These are phyloP conservation scores for Botrytis aclada DNA, from an alignment of 2,329 filamentous ascomycete species.

Conservation along the genomic window DNA sequence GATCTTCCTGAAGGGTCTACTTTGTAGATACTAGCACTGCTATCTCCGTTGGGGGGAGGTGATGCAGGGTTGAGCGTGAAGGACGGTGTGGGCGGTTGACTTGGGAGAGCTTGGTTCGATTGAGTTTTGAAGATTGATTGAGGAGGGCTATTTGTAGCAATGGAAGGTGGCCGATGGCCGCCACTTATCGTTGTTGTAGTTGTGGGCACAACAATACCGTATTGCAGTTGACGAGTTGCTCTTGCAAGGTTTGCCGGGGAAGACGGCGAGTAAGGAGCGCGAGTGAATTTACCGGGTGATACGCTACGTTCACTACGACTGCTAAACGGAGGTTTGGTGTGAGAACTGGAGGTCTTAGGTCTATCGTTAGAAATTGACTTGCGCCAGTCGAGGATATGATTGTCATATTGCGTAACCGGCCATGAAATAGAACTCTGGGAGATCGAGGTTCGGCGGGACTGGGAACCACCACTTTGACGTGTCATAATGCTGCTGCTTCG, in stretches of 20 bases:
- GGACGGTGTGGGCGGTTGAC: conserved; percentile 17
- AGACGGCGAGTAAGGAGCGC: conserved; percentile 23
- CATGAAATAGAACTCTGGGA: conserved; percentile 36
- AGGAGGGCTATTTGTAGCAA: conserved; percentile 32
- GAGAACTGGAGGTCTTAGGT: conserved; percentile 40
- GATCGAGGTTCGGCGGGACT: conserved; percentile 45
- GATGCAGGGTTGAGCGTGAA: conserved; percentile 14
- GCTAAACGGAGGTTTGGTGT: conserved; percentile 2
- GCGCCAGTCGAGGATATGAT: conserved; percentile 86
- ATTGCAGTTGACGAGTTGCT: conserved; percentile 33
- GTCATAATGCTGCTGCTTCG: conserved; percentile 41
- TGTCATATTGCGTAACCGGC: conserved; percentile 52
- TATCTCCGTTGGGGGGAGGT: not conserved
- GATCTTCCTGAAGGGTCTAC: conserved; percentile 43
- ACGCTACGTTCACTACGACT: conserved; percentile 52
- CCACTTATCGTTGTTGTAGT: conserved; percentile 2
- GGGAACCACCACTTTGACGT: conserved; percentile 46
- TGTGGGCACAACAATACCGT: conserved; percentile 24
- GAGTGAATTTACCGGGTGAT: conserved; percentile 47
- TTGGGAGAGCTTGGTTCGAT: not conserved
- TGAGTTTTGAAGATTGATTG: conserved; percentile 18
- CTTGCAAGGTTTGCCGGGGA: conserved; percentile 33
- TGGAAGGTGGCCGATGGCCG: conserved; percentile 26
- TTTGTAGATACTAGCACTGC: conserved; percentile 35
- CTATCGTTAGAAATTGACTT: conserved; percentile 57